These are phyloP conservation scores for Penicillium antarcticum DNA, from an alignment of 495 filamentous ascomycete genomes.

Conservation along the genomic window DNA sequence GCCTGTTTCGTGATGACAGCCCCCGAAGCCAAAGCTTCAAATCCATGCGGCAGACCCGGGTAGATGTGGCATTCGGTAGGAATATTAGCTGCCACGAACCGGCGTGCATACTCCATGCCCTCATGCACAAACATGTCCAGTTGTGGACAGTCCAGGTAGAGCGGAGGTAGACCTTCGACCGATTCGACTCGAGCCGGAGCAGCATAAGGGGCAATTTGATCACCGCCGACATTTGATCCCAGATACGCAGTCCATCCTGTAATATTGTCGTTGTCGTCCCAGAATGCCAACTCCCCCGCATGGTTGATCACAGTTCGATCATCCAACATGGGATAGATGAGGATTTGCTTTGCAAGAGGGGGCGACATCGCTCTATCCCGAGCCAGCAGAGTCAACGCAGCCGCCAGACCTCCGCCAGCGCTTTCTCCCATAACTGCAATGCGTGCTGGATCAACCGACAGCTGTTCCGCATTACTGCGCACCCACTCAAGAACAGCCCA, in stretches of 20 bases:
- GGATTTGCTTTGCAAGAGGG: constrained; percentile 41
- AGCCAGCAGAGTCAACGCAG: constrained; percentile 37
- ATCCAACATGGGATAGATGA: constrained; percentile 51
- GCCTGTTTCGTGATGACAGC: background rate
- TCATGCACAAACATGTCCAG: constrained; percentile 29
- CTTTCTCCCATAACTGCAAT: constrained; percentile 37
- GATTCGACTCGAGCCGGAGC: constrained; percentile 19
- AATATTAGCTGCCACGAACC: constrained; percentile 19
- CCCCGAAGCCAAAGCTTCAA: constrained; percentile 17
- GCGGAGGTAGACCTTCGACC: constrained; percentile 22
- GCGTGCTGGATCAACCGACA: constrained; percentile 45
- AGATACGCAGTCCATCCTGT: constrained; percentile 28
- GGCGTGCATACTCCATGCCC: constrained; percentile 16
- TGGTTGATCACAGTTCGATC: constrained; percentile 20
- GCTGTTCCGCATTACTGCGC: constrained; percentile 26
- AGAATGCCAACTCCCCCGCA: constrained; percentile 11
- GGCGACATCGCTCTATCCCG: constrained; percentile 37
- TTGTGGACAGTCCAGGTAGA: constrained; percentile 23
- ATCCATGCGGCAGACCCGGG: constrained; percentile 26
- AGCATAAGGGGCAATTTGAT: constrained; percentile 17
- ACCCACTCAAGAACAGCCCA: constrained; percentile 44
- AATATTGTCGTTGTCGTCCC: constrained; percentile 21
- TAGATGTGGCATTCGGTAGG: constrained; percentile 27
- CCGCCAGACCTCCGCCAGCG: constrained; percentile 55
- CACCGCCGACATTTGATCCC: constrained; percentile 15